phyloP scores from a whole-genome alignment of 129 eudicot species.

The Silybum marianum region DNA sequence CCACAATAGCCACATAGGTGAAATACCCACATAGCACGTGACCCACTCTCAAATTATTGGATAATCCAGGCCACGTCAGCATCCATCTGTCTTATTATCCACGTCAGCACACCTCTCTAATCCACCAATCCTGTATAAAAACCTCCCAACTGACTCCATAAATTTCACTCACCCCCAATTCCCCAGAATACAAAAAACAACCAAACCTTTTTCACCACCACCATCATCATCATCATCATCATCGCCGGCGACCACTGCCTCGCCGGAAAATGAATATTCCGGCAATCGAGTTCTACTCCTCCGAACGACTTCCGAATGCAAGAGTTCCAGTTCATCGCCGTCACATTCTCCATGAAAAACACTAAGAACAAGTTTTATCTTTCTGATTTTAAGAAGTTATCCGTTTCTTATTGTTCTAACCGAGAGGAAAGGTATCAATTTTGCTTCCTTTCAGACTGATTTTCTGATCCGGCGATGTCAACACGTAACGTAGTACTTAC shows the following conservation, averaged over 20 bases:
- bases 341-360: slow-evolving; percentile 61
- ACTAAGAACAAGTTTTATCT: slow-evolving; percentile 27
- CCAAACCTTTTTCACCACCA: background rate
- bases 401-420: slow-evolving; percentile 13
- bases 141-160: slow-evolving; percentile 37
- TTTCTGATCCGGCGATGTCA: slow-evolving; percentile 33
- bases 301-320: slow-evolving; percentile 15
- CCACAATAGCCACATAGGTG: slow-evolving; percentile 21
- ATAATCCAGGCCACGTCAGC: slow-evolving; percentile 39
- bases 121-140: slow-evolving; percentile 33
- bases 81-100: slow-evolving; percentile 46
- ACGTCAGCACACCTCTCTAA: slow-evolving; percentile 30
- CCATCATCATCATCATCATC: too few species aligned
- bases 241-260: slow-evolving; percentile 23
- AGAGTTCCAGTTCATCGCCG: slow-evolving; percentile 52
- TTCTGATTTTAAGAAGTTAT: slow-evolving; percentile 14
- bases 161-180: slow-evolving; percentile 16
- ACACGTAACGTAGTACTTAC: slow-evolving; percentile 20
- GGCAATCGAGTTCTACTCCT: slow-evolving; percentile 28
- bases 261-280: slow-evolving; percentile 73
- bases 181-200: background rate
- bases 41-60: slow-evolving; percentile 42
- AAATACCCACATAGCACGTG: slow-evolving; percentile 38
- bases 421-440: slow-evolving; percentile 23
- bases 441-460: slow-evolving; percentile 16